Percentiles rank a stretch among this genome's conserved stretches.
These are phyloP conservation scores for Talaromyces sp. DNA, from an alignment of 2,329 filamentous ascomycete species.

Conservation along the genomic window DNA sequence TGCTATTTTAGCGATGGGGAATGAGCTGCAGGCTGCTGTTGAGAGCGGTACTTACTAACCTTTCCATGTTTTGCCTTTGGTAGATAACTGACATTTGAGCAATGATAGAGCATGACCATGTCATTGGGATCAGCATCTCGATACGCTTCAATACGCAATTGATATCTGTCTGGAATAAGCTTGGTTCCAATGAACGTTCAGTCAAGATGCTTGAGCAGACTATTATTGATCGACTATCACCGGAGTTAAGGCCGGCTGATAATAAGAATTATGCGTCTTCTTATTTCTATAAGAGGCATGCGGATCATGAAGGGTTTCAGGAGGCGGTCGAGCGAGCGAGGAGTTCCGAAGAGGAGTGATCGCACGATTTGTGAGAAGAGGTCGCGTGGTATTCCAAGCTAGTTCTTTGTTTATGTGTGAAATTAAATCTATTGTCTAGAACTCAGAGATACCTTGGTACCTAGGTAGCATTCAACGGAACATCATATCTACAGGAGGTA, in stretches of 20 bases:
- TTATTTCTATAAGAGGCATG: constrained; percentile 79
- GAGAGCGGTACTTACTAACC: constrained; percentile 65
- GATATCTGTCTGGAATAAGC: constrained; percentile 90
- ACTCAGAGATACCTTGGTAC: background rate
- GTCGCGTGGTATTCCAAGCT: background rate
- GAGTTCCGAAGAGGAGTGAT: background rate
- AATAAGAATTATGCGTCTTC: constrained; percentile 34
- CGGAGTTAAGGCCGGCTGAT: constrained; percentile 67
- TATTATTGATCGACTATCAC: constrained; percentile 69
- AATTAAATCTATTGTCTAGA: background rate
- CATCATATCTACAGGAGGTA: background rate
- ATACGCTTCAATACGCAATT: constrained; percentile 86
- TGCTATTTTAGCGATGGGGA: constrained; percentile 34
- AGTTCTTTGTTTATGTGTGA: background rate
- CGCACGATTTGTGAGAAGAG: background rate
- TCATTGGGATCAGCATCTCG: constrained; percentile 83
- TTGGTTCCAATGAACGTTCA: constrained; percentile 74
- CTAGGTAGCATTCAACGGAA: background rate
- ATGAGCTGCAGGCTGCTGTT: constrained; percentile 59
- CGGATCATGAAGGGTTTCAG: constrained; percentile 80
- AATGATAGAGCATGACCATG: constrained; percentile 67
- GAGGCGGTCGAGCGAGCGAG: constrained; percentile 29
- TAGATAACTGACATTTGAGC: background rate
- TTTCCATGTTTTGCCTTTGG: constrained; percentile 18
- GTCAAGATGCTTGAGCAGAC: constrained; percentile 70